Evolutionary conservation across 2,329 filamentous ascomycete species (phyloP), one percentile per base, ranked within the genome.

Genomic region (Diaporthe sp.): DNA sequence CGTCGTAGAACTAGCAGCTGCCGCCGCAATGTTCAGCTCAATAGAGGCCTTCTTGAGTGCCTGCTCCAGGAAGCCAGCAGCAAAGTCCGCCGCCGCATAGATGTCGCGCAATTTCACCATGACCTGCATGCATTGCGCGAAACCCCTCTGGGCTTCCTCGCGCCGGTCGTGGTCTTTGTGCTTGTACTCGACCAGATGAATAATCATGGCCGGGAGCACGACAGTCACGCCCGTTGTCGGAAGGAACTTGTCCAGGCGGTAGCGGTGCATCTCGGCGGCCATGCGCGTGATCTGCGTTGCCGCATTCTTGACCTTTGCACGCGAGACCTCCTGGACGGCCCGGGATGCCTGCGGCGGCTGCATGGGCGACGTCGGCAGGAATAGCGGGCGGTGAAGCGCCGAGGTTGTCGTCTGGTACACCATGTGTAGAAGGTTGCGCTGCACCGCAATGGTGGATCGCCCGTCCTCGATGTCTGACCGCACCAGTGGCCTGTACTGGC

Each of bases 71-170:
- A 98, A 98, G 3, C 94, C 94, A 0, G 94, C 96, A n/a, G 95
- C 95, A 80, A 97, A 98, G 83, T 98, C 96, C n/a, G 96, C 96
- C 0, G 96, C 95, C 0, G 95, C 92, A 80, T 98, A 98, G 40
- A 95, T 94, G 80, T 98, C 95, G 50, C 95, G 92, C 25, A 98
- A 88, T 77, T 93, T 93, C 82, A 95, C 92, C 87, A 98, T 94
- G 75, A 98, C 95, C 61, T 92, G 90, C 95, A 98, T 98, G 85
- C 96, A 98, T 82, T 95, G 93, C 78, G 93, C 93, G 86, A 98
- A 98, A 28, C 95, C 94, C 74, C 92, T 90, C 33, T 95, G 89
- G 61, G 94, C 95, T 55, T 90, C 88, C 75, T 94, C 90, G 25
- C 95, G 91, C 4, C 93, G 92, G 72, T 92, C 90, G 25, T 91